Percentiles rank a stretch among this genome's conserved stretches.
Evolutionary conservation across 805 yeast species (phyloP).

Genomic region (Wickerhamomyces silvicola): DNA sequence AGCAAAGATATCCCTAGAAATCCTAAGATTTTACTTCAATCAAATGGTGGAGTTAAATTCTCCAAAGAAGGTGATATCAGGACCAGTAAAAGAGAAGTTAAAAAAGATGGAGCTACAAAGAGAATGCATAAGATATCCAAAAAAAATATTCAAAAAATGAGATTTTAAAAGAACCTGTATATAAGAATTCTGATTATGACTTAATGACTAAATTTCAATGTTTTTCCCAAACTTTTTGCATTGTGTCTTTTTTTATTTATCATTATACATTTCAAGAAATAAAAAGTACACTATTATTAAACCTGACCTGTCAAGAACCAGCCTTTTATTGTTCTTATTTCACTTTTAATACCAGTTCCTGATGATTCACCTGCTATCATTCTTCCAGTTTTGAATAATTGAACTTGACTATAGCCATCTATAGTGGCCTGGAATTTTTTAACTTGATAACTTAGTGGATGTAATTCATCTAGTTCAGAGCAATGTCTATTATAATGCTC

Average conservation of each 20-base stretch:
- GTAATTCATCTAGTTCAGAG: slow-evolving; percentile 13
- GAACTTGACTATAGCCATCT: slow-evolving; percentile 16
- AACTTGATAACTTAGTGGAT: slow-evolving; percentile 24
- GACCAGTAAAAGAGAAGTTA: slow-evolving; percentile 1
- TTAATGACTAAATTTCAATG: too few species aligned
- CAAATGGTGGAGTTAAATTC: slow-evolving; percentile 8
- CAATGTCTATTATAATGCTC: slow-evolving; percentile 21
- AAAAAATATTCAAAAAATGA: slow-evolving; percentile 7
- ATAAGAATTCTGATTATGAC: slow-evolving; percentile 2
- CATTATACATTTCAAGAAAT: too few species aligned
- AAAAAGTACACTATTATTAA: too few species aligned
- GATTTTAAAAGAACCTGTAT: slow-evolving; percentile 5
- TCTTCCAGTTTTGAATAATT: slow-evolving; percentile 19
- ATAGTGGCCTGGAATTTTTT: slow-evolving; percentile 21
- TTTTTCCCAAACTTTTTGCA: too few species aligned
- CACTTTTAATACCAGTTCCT: slow-evolving; percentile 19
- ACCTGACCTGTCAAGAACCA: slow-evolving; percentile 33
- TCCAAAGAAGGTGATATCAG: slow-evolving; percentile 2
- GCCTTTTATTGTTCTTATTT: slow-evolving; percentile 34
- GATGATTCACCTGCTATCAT: slow-evolving; percentile 14
- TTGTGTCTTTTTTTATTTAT: too few species aligned
- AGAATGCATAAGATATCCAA: slow-evolving; percentile 9
- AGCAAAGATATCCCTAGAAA: slow-evolving; percentile 1
- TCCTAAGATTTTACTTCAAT: slow-evolving; percentile 6
- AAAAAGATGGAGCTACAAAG: slow-evolving; percentile 6